phyloP scores from a whole-genome alignment of 805 yeast species.

The Candida coleopterorum region DNA sequence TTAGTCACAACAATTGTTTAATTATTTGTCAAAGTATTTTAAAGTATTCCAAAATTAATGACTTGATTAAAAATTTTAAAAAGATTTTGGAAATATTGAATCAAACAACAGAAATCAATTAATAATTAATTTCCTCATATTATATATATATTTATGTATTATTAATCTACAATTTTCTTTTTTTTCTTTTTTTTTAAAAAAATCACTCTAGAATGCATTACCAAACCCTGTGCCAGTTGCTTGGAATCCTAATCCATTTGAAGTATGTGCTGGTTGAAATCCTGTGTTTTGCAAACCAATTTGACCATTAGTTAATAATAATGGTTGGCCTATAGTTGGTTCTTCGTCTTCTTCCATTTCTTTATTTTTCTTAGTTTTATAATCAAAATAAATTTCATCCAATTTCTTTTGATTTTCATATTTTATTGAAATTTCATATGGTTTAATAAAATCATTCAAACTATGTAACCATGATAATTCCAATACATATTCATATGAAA shows the following conservation, averaged over 20 bases:
- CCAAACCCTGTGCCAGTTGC: constrained; percentile 38
- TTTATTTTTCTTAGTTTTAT: constrained; percentile 63
- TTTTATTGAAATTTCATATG: constrained; percentile 80
- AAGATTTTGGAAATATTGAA: constrained; percentile 8
- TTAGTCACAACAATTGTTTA: constrained; percentile 2
- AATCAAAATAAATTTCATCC: constrained; percentile 61
- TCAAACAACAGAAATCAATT: neutral
- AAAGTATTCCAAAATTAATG: constrained; percentile 11
- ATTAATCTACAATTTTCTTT: neutral
- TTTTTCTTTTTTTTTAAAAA: neutral
- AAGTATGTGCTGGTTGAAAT: too few relatives aligned
- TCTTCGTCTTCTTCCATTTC: constrained; percentile 43
- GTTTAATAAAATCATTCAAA: constrained; percentile 81
- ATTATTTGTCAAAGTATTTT: constrained; percentile 13
- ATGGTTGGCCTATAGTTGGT: constrained; percentile 56
- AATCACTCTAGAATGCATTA: constrained; percentile 38
- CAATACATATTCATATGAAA: constrained; percentile 76
- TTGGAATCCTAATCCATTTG: constrained; percentile 57
- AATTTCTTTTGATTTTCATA: constrained; percentile 72
- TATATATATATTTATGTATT: too few relatives aligned
- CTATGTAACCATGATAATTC: constrained; percentile 90
- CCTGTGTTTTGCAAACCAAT: constrained; percentile 39
- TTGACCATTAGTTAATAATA: constrained; percentile 76
- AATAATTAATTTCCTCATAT: too few relatives aligned
- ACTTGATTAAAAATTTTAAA: constrained; percentile 14